phyloP scores from a whole-genome alignment of 2,329 filamentous ascomycete species.

The Neoscytalidium dimidiatum region DNA sequence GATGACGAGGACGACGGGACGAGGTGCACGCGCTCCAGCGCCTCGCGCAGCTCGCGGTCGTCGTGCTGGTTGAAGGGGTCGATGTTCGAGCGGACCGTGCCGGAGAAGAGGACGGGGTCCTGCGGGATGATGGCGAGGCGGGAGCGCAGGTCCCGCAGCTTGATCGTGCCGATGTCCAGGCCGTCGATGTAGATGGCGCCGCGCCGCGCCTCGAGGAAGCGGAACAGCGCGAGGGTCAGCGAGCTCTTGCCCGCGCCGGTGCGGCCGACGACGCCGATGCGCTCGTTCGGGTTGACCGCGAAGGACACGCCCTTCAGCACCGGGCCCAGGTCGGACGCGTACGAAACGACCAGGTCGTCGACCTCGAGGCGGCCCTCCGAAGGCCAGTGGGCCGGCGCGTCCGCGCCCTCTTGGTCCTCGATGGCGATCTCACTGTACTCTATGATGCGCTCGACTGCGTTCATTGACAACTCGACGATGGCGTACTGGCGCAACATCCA shows the following conservation, averaged over 20 bases:
- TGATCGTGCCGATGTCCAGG: conserved; percentile 71
- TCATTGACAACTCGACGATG: conserved; percentile 73
- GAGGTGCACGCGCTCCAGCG: conserved; percentile 71
- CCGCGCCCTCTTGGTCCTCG: conserved; percentile 55
- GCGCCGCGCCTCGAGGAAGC: conserved; percentile 63
- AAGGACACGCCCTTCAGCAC: conserved; percentile 72
- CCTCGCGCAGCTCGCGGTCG: conserved; percentile 69
- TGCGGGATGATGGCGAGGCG: conserved; percentile 80
- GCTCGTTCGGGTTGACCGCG: conserved; percentile 64
- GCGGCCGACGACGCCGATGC: conserved; percentile 65
- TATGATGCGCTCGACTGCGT: conserved; percentile 72
- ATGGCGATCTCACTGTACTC: conserved; percentile 68
- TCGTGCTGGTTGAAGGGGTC: conserved; percentile 73
- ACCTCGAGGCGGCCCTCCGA: conserved; percentile 72
- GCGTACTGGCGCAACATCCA: conserved; percentile 70
- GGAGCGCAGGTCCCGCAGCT: conserved; percentile 69
- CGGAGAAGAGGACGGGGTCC: conserved; percentile 80
- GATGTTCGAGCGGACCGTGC: conserved; percentile 74
- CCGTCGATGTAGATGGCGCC: conserved; percentile 66
- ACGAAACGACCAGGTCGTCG: conserved; percentile 69
- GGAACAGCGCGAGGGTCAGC: conserved; percentile 73
- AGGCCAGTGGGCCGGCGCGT: conserved; percentile 73
- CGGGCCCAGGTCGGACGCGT: conserved; percentile 70
- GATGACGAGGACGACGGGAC: conserved; percentile 29
- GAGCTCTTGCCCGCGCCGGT: conserved; percentile 80